A percentile compares a stretch with the other conserved stretches of the same genome.
Conservation (phyloP, 257 asterid genomes). For the Solanum virginianum region DNA sequence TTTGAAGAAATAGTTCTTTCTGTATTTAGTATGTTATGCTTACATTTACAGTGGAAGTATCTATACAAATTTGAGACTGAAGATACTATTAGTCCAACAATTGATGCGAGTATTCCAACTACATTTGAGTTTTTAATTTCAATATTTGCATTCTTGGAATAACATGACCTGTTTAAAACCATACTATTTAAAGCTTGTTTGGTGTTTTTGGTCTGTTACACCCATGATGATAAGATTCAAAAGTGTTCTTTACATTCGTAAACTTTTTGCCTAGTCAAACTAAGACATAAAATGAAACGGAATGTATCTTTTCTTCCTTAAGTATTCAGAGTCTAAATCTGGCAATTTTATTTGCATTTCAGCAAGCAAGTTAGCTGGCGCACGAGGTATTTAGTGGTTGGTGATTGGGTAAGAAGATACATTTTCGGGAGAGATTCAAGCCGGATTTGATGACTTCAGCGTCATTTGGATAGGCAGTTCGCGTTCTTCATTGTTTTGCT, state of each 20-base stretch:
- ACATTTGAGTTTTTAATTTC: not conserved
- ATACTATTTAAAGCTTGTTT: not conserved
- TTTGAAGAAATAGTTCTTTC: not conserved
- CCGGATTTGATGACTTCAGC: slow-evolving; percentile 29
- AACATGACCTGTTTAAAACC: not conserved
- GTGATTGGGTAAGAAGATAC: slow-evolving; percentile 84
- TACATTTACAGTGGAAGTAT: no score
- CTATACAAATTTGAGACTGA: no score
- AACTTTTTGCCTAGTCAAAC: not conserved
- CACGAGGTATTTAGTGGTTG: slow-evolving; percentile 70
- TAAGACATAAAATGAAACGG: not conserved
- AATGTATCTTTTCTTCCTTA: not conserved
- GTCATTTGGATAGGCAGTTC: not conserved
- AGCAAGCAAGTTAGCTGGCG: slow-evolving; percentile 97
- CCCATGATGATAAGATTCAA: not conserved
- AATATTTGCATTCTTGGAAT: not conserved
- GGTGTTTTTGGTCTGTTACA: not conserved
- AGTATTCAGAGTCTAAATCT: not conserved
- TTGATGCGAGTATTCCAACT: no score
- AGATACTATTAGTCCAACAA: no score
- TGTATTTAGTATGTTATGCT: not conserved
- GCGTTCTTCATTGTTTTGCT: not conserved
- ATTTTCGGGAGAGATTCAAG: slow-evolving; percentile 89
- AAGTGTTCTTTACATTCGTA: not conserved
- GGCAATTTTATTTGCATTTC: slow-evolving; percentile 3